Percentiles rank a stretch among this genome's conserved stretches.
These are phyloP conservation scores for Diaporthe vexans DNA, from an alignment of 2,329 filamentous ascomycete genomes.

Conservation along the genomic window DNA sequence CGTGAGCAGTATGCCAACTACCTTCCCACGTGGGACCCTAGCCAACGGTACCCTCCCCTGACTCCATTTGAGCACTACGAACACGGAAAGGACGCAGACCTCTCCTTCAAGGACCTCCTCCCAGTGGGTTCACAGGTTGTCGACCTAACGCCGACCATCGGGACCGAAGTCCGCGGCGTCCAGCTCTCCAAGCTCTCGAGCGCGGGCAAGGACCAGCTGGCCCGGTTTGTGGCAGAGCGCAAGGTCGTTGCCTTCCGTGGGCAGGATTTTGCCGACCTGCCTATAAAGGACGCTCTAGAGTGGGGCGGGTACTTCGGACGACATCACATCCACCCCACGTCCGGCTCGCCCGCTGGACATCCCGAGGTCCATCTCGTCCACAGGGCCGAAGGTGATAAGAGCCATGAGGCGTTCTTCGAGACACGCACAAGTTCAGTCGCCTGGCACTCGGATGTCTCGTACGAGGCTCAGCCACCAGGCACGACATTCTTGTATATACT, in stretches of 20 bases:
- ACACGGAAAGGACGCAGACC: conserved; percentile 78
- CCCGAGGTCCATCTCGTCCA: conserved; percentile 81
- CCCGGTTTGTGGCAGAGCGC: conserved; percentile 76
- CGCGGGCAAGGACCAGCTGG: conserved; percentile 78
- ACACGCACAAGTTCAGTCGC: conserved; percentile 84
- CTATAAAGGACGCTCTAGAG: conserved; percentile 74
- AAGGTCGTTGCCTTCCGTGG: conserved; percentile 80
- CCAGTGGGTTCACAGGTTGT: conserved; percentile 59
- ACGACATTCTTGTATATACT: conserved; percentile 92
- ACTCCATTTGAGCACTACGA: conserved; percentile 77
- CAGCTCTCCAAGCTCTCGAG: conserved; percentile 74
- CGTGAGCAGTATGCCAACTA: conserved; percentile 70
- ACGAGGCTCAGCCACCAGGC: conserved; percentile 89
- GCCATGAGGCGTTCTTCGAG: conserved; percentile 70
- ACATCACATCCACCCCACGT: conserved; percentile 82
- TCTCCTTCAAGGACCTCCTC: conserved; percentile 73
- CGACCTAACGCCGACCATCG: conserved; percentile 76
- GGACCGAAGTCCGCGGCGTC: conserved; percentile 76
- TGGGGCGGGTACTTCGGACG: conserved; percentile 70
- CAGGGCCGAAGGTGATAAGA: conserved; percentile 75
- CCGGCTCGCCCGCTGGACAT: conserved; percentile 76
- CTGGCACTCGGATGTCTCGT: conserved; percentile 92
- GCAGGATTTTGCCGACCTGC: conserved; percentile 75
- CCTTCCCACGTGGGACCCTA: conserved; percentile 73
- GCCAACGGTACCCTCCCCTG: conserved; percentile 72